phyloP scores from a whole-genome alignment of 345 rosid genomes.

The Populus pruinosa region DNA sequence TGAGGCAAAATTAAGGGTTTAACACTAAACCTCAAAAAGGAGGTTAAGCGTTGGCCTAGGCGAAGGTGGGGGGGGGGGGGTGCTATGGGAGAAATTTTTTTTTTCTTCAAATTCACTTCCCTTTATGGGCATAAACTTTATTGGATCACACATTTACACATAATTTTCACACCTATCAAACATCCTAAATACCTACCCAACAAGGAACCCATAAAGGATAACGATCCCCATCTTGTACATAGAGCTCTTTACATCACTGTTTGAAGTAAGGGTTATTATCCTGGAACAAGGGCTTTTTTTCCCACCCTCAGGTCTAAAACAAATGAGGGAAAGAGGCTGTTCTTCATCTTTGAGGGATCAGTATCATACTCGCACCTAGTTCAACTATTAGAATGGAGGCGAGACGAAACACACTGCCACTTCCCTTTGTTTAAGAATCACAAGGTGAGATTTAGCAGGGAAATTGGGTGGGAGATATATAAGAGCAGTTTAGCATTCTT shows the following conservation, averaged over 20 bases:
- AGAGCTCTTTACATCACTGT: background rate
- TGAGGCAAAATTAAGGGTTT: too few species aligned
- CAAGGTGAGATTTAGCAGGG: background rate
- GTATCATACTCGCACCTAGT: background rate
- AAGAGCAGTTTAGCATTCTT: background rate
- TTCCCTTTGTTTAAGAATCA: background rate
- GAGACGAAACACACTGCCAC: background rate
- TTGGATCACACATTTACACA: too few species aligned
- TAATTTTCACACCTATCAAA: too few species aligned
- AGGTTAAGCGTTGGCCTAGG: too few species aligned
- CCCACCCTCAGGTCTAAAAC: background rate
- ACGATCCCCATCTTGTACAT: background rate
- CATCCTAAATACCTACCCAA: background rate
- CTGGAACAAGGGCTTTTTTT: background rate
- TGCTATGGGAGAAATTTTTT: too few species aligned
- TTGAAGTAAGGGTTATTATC: background rate
- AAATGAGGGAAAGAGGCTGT: background rate
- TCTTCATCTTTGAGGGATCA: background rate
- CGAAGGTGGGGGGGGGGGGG: too few species aligned
- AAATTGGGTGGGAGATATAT: background rate
- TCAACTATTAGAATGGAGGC: background rate
- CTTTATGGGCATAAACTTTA: too few species aligned
- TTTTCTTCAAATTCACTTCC: too few species aligned
- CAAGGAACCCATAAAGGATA: background rate
- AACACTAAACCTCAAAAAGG: too few species aligned